Evolutionary conservation across 306 rosid species (phyloP).

Genomic region (Rubus parviflorus): DNA sequence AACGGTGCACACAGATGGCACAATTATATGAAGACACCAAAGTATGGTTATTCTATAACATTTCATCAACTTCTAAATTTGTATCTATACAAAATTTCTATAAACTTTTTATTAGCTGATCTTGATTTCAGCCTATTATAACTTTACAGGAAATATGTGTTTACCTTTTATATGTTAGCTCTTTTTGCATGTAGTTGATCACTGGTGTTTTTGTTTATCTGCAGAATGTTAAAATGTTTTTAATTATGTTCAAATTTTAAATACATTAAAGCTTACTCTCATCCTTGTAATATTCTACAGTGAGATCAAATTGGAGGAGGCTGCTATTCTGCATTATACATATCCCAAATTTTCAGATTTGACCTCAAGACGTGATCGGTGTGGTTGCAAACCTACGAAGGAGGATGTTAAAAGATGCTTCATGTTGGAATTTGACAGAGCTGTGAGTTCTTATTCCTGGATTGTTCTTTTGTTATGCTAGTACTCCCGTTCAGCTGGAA

Average conservation of each 20-base stretch:
- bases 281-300: conserved; percentile 28
- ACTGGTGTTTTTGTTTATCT: background rate
- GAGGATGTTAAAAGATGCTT: conserved; percentile 99
- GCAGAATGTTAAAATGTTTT: background rate
- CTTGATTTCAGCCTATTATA: background rate
- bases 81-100: background rate
- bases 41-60: conserved; percentile 43
- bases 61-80: background rate
- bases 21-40: conserved; percentile 90
- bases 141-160: background rate
- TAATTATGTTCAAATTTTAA: background rate
- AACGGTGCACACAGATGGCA: conserved; percentile 99
- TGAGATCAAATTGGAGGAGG: conserved; percentile 95
- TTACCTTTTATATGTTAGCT: background rate
- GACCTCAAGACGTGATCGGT: conserved; percentile 92
- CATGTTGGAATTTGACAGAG: conserved; percentile 97
- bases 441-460: conserved; percentile 54
- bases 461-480: background rate
- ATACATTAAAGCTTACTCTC: background rate
- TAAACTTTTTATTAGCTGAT: background rate
- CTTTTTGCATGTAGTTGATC: background rate
- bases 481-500: background rate
- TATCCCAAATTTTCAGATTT: conserved; percentile 90
- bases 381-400: conserved; percentile 94
- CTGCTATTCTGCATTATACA: conserved; percentile 95